Evolutionary conservation across 2,329 filamentous ascomycete genomes (phyloP).

Genomic region (Nemania sp.): DNA sequence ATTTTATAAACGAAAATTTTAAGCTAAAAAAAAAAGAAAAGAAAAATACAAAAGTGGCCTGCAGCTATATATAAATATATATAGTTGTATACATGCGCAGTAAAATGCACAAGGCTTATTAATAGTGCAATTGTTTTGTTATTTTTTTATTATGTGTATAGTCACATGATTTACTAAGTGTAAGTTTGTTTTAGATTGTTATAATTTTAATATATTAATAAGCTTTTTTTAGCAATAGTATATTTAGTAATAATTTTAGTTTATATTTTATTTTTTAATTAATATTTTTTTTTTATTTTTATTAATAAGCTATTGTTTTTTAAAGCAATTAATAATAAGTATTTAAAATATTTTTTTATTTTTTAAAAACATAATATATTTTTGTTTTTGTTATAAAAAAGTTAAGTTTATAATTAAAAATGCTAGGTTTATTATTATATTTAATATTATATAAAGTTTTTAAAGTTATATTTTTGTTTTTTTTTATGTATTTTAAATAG

Average conservation of each 20-base stretch:
- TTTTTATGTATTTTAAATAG: neutral
- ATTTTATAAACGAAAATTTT: too few relatives aligned
- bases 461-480: neutral
- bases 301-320: constrained; percentile 6
- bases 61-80: too few relatives aligned
- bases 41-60: too few relatives aligned
- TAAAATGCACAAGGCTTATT: too few relatives aligned
- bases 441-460: neutral
- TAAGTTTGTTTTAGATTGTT: too few relatives aligned
- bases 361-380: neutral
- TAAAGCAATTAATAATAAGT: neutral
- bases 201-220: neutral
- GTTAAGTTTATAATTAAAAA: neutral
- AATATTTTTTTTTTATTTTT: neutral
- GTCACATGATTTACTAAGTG: too few relatives aligned
- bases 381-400: neutral
- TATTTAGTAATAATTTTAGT: neutral
- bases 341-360: neutral
- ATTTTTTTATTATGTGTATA: too few relatives aligned
- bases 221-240: neutral
- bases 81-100: too few relatives aligned
- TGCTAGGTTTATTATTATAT: neutral
- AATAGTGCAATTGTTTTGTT: too few relatives aligned
- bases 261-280: constrained; percentile 2
- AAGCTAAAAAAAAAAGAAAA: too few relatives aligned